Evolutionary conservation across 1,284 basidiomycete genomes (phyloP).

Genomic region (Cutaneotrichosporon cyanovorans): DNA sequence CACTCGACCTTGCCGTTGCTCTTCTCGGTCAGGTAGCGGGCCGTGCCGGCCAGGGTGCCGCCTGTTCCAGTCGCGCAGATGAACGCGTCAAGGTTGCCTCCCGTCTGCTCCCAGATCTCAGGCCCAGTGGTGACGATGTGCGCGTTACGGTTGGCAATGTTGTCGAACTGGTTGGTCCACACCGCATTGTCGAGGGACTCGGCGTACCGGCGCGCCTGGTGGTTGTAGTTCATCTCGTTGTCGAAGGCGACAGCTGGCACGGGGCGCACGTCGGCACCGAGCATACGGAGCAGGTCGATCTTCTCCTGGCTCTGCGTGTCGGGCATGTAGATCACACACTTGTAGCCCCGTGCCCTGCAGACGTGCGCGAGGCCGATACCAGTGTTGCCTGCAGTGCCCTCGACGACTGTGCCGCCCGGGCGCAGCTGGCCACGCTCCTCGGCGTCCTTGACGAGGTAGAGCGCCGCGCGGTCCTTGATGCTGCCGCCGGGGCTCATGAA

Average conservation of each 20-base stretch:
- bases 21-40: slow-evolving; percentile 77
- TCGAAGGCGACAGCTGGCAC: slow-evolving; percentile 96
- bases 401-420: slow-evolving; percentile 90
- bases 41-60: slow-evolving; percentile 86
- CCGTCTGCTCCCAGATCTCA: slow-evolving; percentile 90
- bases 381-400: slow-evolving; percentile 98
- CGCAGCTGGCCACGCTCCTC: slow-evolving; percentile 70
- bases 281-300: slow-evolving; percentile 92
- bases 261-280: slow-evolving; percentile 90
- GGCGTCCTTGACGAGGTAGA: slow-evolving; percentile 81
- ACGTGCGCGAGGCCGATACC: slow-evolving; percentile 92
- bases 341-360: slow-evolving; percentile 86
- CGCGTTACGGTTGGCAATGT: slow-evolving; percentile 76
- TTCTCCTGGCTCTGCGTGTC: slow-evolving; percentile 95
- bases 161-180: slow-evolving; percentile 99
- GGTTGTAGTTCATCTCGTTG: slow-evolving; percentile 95
- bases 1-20: slow-evolving; percentile 73
- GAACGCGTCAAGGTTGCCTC: slow-evolving; percentile 77
- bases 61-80: slow-evolving; percentile 92
- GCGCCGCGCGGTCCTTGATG: slow-evolving; percentile 94
- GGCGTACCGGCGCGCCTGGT: slow-evolving; percentile 88
- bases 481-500: slow-evolving; percentile 99
- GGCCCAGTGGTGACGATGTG: slow-evolving; percentile 91
- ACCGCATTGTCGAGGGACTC: slow-evolving; percentile 76
- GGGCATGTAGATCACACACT: slow-evolving; percentile 99